Evolutionary conservation across 2,329 filamentous ascomycete genomes (phyloP), one percentile per base, ranked within the genome.

Genomic region (Cytospora piceicola): DNA sequence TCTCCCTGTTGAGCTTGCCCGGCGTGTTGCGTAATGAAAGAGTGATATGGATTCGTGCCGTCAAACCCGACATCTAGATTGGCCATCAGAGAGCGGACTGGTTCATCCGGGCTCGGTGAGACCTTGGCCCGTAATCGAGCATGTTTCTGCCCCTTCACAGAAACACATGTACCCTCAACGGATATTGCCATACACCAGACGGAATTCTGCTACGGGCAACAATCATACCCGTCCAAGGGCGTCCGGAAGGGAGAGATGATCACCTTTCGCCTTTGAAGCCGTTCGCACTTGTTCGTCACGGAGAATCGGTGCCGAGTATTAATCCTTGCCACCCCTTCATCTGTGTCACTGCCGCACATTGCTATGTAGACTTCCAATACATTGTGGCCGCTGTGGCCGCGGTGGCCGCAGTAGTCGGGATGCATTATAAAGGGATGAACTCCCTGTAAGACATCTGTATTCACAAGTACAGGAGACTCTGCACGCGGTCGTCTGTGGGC

Each of bases 51-150:
- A 4, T 49, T 14, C 8, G 46, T 22, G 42, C 42, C 42, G 42
- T 20, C 42, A 49, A 8, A n/a, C n/a, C 22, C 20, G n/a, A n/a
- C 20, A 46, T 20, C n/a, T 49, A 24, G 46, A 11, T 14, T 4
- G 24, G 9, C 11, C 46, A 49, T 6, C n/a, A 57, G 42, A 14
- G 17, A 32, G n/a, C 24, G n/a, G 17, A 15, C 11, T 39, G 30
- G 15, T 56, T 17, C 22, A 53, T 63, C 30, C 42, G 20, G 46
- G 30, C 32, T 39, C 53, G 53, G 52, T 53, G 20, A 29, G 22
- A 32, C 15, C 5, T 27, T 34, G 52, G 29, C 12, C 27, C 36
- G 36, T 49, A 24, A 11, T 11, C 46, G 9, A 24, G 6, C 22
- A 12, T 49, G n/a, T 4, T 24, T 8, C 12, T 49, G 22, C 11